Conservation (phyloP, 2,329 filamentous ascomycete genomes). For the Diaporthe amygdali region DNA sequence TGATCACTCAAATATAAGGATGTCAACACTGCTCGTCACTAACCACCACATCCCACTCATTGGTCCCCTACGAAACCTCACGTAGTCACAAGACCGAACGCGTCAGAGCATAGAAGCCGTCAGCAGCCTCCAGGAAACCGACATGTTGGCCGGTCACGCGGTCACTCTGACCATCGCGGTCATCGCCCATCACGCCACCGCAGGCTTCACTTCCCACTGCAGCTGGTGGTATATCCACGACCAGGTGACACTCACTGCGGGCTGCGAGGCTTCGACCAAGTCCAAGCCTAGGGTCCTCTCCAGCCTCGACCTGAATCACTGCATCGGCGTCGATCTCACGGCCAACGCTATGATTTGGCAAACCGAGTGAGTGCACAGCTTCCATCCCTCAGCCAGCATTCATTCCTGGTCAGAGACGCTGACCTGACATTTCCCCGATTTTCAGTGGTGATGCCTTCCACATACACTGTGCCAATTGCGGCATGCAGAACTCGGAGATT, state of each 20-base stretch:
- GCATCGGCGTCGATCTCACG: constrained; percentile 1
- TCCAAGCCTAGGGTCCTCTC: neutral
- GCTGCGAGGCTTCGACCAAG: neutral
- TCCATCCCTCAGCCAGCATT: neutral
- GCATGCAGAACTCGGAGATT: neutral
- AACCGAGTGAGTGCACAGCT: neutral
- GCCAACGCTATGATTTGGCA: constrained; percentile 1
- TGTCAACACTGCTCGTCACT: neutral
- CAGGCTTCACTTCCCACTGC: neutral
- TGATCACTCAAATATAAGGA: neutral
- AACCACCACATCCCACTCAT: neutral
- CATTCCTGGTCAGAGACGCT: neutral
- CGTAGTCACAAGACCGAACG: neutral
- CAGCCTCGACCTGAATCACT: constrained; percentile 9
- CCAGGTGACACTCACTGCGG: neutral
- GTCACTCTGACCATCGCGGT: neutral
- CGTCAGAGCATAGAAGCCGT: neutral
- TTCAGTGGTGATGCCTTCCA: neutral
- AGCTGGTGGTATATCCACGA: neutral
- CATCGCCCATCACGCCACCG: neutral
- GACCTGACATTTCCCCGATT: no score
- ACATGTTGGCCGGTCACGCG: neutral
- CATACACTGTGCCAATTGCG: neutral
- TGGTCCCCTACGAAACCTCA: neutral
- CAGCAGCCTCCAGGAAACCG: neutral